phyloP scores from a whole-genome alignment of 75 land plant species.

The Azolla pinnata region DNA sequence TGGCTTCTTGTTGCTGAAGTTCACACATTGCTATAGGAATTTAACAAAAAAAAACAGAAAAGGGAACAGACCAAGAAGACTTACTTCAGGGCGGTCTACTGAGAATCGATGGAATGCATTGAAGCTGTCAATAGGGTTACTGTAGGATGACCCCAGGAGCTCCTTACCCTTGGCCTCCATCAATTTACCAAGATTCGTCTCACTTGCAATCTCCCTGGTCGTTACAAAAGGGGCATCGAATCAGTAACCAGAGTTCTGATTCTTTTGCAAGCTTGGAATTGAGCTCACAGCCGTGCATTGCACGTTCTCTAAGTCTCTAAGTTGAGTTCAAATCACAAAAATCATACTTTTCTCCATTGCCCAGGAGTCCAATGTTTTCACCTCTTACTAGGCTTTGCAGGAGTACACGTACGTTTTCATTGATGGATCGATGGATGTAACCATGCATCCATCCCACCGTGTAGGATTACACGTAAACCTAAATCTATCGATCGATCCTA shows the following conservation, averaged over 20 bases:
- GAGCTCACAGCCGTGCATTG: background rate
- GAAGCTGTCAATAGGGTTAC: constrained; percentile 65
- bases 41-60: background rate
- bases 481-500: background rate
- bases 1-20: too few species aligned
- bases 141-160: constrained; percentile 57
- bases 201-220: constrained; percentile 46
- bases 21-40: too few species aligned
- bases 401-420: too few species aligned
- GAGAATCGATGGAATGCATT: constrained; percentile 53
- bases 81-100: constrained; percentile 68
- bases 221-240: constrained; percentile 3
- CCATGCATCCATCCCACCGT: background rate
- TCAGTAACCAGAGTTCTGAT: background rate
- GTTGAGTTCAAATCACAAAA: background rate
- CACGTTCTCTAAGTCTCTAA: background rate
- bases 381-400: too few species aligned
- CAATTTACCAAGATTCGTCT: constrained; percentile 61
- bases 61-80: background rate
- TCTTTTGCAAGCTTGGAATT: background rate
- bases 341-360: too few species aligned
- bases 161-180: constrained; percentile 57
- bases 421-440: background rate
- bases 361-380: too few species aligned
- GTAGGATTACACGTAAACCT: background rate